Conservation (phyloP, 2,329 filamentous ascomycete species). For the Cladosporium sp. region DNA sequence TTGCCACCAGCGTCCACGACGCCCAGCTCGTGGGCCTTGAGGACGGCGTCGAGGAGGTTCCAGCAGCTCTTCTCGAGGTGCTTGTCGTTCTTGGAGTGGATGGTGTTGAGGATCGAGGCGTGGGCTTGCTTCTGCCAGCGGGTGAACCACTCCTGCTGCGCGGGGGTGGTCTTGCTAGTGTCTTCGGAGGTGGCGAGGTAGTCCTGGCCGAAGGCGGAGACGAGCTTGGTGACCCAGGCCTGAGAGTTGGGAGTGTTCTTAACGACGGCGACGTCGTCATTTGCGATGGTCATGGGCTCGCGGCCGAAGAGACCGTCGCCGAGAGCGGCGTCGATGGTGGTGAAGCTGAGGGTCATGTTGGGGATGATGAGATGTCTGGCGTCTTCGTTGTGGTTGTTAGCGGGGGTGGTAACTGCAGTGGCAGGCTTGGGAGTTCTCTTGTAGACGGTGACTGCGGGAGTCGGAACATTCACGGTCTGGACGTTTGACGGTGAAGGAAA, state of each 20-base stretch:
- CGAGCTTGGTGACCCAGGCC: not conserved
- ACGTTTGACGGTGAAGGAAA: not conserved
- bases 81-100: not conserved
- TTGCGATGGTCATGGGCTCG: not conserved
- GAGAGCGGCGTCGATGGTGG: not conserved
- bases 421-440: not conserved
- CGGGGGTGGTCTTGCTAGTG: not conserved
- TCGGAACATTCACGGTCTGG: not conserved
- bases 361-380: not conserved
- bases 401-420: not conserved
- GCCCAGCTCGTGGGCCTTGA: constrained; percentile 9
- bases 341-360: not conserved
- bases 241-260: not conserved
- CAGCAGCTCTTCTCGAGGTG: constrained; percentile 12
- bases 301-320: constrained; percentile 1
- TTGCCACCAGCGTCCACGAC: not conserved
- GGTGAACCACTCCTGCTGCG: not conserved
- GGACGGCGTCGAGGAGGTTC: not conserved
- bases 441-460: not conserved
- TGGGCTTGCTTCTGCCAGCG: constrained; percentile 11
- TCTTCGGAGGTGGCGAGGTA: not conserved
- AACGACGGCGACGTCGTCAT: not conserved
- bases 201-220: not conserved
- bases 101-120: not conserved
- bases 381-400: not conserved